Evolutionary conservation across 1,139 yeast genomes (phyloP).

Genomic region (Pneumocystis canis): DNA sequence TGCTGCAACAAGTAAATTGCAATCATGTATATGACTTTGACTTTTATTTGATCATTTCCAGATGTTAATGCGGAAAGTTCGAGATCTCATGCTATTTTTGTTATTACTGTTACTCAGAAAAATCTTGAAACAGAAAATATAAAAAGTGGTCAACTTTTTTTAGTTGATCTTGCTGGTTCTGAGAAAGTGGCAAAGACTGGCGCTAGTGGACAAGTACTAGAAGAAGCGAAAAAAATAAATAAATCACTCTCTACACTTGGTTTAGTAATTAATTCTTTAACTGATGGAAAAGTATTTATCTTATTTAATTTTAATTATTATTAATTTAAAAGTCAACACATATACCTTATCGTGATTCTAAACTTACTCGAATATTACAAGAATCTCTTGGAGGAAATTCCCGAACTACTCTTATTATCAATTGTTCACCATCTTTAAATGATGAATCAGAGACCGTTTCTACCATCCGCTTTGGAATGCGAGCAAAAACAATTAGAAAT

Average conservation of each 20-base stretch:
- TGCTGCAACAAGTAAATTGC: constrained; percentile 34
- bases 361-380: constrained; percentile 66
- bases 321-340: constrained; percentile 31
- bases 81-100: constrained; percentile 70
- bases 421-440: constrained; percentile 53
- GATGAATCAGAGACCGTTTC: constrained; percentile 62
- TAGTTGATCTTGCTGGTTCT: constrained; percentile 82
- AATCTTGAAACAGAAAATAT: constrained; percentile 40
- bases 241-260: constrained; percentile 66
- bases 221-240: constrained; percentile 77
- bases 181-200: constrained; percentile 79
- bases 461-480: constrained; percentile 62
- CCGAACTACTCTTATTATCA: constrained; percentile 61
- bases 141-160: constrained; percentile 52
- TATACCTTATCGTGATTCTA: constrained; percentile 71
- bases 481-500: constrained; percentile 62
- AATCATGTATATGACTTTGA: neutral
- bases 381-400: constrained; percentile 83
- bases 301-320: neutral
- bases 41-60: neutral
- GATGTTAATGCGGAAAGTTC: constrained; percentile 63
- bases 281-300: constrained; percentile 37
- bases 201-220: constrained; percentile 57
- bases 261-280: constrained; percentile 63
- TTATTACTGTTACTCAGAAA: constrained; percentile 49